Conservation (phyloP, 495 filamentous ascomycete genomes). For the Penicillium turbatum region DNA sequence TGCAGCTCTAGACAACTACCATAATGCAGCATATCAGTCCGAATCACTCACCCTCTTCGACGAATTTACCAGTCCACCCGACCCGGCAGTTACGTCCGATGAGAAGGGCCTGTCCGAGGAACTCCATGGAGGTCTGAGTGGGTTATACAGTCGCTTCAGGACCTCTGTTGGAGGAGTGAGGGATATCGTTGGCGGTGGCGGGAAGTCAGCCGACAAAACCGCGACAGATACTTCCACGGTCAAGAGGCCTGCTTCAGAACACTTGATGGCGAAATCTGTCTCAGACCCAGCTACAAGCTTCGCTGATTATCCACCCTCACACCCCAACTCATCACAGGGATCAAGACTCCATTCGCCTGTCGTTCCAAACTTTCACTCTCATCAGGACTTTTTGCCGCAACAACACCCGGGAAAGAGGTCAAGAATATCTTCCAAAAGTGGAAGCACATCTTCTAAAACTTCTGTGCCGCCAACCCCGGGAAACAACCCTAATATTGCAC, state of each 20-base stretch:
- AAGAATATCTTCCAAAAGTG: conserved; percentile 51
- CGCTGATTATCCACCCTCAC: conserved; percentile 25
- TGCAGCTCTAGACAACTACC: conserved; percentile 76
- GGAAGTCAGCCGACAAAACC: conserved; percentile 37
- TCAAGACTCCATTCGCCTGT: conserved; percentile 44
- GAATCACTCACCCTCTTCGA: conserved; percentile 82
- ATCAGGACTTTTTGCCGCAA: conserved; percentile 34
- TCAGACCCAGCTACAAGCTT: conserved; percentile 21
- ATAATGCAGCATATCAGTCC: conserved; percentile 74
- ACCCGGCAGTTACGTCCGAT: conserved; percentile 51
- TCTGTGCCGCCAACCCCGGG: conserved; percentile 44
- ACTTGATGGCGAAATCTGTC: conserved; percentile 25
- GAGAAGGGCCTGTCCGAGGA: conserved; percentile 66
- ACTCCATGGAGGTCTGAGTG: conserved; percentile 76
- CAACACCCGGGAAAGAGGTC: conserved; percentile 43
- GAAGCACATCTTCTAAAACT: conserved; percentile 50
- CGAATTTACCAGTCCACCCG: conserved; percentile 60
- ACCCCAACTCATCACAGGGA: conserved; percentile 32
- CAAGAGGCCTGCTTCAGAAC: conserved; percentile 29
- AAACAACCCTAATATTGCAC: conserved; percentile 33
- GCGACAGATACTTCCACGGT: conserved; percentile 21
- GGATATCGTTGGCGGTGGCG: conserved; percentile 46
- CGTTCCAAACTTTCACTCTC: conserved; percentile 27
- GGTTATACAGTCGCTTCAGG: conserved; percentile 76
- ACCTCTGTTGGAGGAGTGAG: conserved; percentile 71